Conservation (phyloP, 805 yeast genomes). For the Schizosaccharomyces osmophilus region DNA sequence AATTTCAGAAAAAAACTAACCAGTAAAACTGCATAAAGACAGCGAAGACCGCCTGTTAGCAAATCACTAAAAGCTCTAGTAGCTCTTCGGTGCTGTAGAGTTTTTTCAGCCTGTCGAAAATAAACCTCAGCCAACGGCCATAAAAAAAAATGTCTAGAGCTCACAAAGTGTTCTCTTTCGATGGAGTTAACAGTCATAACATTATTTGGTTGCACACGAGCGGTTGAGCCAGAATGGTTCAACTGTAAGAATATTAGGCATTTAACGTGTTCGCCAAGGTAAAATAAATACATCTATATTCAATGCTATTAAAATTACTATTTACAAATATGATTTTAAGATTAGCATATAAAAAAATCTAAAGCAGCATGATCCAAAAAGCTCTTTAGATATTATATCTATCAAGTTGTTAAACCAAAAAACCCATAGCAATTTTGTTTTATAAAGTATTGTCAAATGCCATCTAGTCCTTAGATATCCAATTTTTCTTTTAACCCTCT, state of each 20-base stretch:
- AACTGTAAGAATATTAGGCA: background rate
- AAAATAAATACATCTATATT: too few species aligned
- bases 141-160: background rate
- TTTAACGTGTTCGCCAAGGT: too few species aligned
- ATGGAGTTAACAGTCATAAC: background rate
- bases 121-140: background rate
- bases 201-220: background rate
- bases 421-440: too few species aligned
- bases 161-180: background rate
- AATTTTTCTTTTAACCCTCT: constrained; percentile 1
- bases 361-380: too few species aligned
- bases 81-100: background rate
- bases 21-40: background rate
- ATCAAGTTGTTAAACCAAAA: too few species aligned
- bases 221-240: background rate
- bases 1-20: background rate
- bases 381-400: too few species aligned
- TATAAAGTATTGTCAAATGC: background rate
- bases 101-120: background rate
- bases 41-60: background rate
- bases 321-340: too few species aligned
- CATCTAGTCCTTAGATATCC: background rate
- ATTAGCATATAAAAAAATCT: too few species aligned
- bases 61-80: background rate
- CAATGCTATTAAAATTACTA: too few species aligned